Evolutionary conservation across 1,284 basidiomycete genomes (phyloP).

Genomic region (Cerioporus squamosus): DNA sequence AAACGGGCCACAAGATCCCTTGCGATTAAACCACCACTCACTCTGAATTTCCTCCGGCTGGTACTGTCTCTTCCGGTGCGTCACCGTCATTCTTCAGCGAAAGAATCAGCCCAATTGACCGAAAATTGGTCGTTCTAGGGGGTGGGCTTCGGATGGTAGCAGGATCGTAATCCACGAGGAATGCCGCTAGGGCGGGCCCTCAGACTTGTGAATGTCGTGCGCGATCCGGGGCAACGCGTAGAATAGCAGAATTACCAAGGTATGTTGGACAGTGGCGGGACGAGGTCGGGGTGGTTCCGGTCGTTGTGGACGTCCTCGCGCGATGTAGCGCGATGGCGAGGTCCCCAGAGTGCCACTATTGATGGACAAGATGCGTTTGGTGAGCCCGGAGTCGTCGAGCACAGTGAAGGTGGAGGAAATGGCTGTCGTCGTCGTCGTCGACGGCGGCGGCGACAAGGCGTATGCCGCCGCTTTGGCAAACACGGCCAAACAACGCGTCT

Average conservation of each 20-base stretch:
- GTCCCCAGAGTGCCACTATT: too few species aligned
- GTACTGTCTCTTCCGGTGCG: slow-evolving; percentile 73
- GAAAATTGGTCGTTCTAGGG: slow-evolving; percentile 6
- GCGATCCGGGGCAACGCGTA: not conserved
- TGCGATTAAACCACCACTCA: slow-evolving; percentile 41
- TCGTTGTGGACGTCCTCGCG: not conserved
- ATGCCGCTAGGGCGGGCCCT: slow-evolving; percentile 10
- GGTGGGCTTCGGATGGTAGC: not conserved
- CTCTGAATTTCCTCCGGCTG: slow-evolving; percentile 78
- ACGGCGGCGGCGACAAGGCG: slow-evolving; percentile 29
- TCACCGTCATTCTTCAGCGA: slow-evolving; percentile 63
- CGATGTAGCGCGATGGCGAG: not conserved
- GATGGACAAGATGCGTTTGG: too few species aligned
- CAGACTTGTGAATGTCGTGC: not conserved
- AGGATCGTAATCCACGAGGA: slow-evolving; percentile 1
- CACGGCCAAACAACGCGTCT: slow-evolving; percentile 27
- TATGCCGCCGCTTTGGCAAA: slow-evolving; percentile 20
- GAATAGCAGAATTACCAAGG: not conserved
- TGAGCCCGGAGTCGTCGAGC: not conserved
- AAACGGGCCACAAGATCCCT: slow-evolving; percentile 31
- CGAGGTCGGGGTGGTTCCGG: not conserved
- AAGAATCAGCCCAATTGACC: slow-evolving; percentile 16
- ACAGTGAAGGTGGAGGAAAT: slow-evolving; percentile 10
- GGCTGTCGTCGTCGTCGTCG: slow-evolving; percentile 31
- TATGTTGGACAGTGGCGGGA: not conserved